These are phyloP conservation scores for Coprinellus micaceus DNA, from an alignment of 768 basidiomycete genomes.

Conservation along the genomic window DNA sequence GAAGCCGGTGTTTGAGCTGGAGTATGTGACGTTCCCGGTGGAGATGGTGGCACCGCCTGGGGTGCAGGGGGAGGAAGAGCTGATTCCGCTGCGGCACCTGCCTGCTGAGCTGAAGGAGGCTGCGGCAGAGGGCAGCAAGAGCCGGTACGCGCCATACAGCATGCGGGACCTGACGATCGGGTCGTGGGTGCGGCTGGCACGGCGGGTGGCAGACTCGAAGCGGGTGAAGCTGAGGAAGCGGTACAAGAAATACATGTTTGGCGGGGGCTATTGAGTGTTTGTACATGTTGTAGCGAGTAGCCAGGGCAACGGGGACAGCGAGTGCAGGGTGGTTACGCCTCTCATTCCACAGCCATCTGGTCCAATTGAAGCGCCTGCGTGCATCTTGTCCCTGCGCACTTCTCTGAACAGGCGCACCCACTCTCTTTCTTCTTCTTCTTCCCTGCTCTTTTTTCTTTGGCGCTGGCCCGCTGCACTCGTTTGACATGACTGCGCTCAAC, in stretches of 20 bases:
- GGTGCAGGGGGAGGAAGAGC: constrained; percentile 36
- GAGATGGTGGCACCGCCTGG: constrained; percentile 36
- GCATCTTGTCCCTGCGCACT: too few species aligned
- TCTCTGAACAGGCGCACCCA: too few species aligned
- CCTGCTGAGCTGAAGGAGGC: constrained; percentile 41
- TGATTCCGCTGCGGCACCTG: constrained; percentile 54
- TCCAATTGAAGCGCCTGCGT: too few species aligned
- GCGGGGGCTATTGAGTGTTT: constrained; percentile 36
- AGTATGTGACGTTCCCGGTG: constrained; percentile 67
- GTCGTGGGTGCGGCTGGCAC: constrained; percentile 68
- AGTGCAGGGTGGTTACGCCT: too few species aligned
- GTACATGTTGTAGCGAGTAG: constrained; percentile 40
- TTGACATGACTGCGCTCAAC: constrained; percentile 66
- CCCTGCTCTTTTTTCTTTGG: constrained; percentile 21
- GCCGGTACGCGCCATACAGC: constrained; percentile 63
- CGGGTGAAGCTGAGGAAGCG: constrained; percentile 52
- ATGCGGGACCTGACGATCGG: constrained; percentile 76
- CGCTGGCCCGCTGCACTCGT: constrained; percentile 21
- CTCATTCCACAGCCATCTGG: too few species aligned
- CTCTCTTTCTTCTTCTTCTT: constrained; percentile 22
- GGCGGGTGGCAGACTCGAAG: constrained; percentile 51
- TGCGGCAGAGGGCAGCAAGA: constrained; percentile 34
- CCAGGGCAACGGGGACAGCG: too few species aligned
- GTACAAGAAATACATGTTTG: constrained; percentile 76
- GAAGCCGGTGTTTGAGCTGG: constrained; percentile 65